These are phyloP conservation scores for Erodium texanum DNA, from an alignment of 441 rosid genomes.

Conservation along the genomic window DNA sequence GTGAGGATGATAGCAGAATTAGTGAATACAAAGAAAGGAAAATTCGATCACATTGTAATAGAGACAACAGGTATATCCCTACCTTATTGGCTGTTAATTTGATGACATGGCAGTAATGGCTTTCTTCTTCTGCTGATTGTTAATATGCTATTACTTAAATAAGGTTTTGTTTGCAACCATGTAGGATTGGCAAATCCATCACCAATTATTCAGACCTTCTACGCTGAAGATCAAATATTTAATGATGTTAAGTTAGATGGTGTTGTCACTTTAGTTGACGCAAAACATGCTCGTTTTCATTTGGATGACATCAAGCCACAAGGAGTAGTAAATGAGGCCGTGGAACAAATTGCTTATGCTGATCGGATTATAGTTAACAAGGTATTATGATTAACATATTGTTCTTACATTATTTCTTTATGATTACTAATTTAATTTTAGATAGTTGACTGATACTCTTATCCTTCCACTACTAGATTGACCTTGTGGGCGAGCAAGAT, in stretches of 20 bases:
- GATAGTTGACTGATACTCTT: slow-evolving; percentile 15
- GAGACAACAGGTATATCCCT: slow-evolving; percentile 71
- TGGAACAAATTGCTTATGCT: slow-evolving; percentile 94
- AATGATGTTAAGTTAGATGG: slow-evolving; percentile 90
- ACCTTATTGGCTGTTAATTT: neutral
- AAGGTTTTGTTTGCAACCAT: slow-evolving; percentile 5
- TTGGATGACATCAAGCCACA: slow-evolving; percentile 79
- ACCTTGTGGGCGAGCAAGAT: slow-evolving; percentile 72
- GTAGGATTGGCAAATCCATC: slow-evolving; percentile 92
- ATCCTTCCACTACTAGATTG: slow-evolving; percentile 45
- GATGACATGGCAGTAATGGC: neutral
- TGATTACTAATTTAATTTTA: neutral
- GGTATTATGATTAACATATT: slow-evolving; percentile 28
- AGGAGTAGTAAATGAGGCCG: slow-evolving; percentile 90
- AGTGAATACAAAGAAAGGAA: slow-evolving; percentile 51
- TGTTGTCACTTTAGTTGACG: slow-evolving; percentile 94
- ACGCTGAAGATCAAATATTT: slow-evolving; percentile 73
- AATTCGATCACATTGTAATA: slow-evolving; percentile 81
- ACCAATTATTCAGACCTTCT: slow-evolving; percentile 92
- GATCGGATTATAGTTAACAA: slow-evolving; percentile 81
- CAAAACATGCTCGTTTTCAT: slow-evolving; percentile 78
- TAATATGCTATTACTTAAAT: neutral
- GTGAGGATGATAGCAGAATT: slow-evolving; percentile 86
- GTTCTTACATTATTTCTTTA: neutral
- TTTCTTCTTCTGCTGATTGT: neutral